These are phyloP conservation scores for Diaporthe helianthi DNA, from an alignment of 2,329 filamentous ascomycete genomes.

Conservation along the genomic window DNA sequence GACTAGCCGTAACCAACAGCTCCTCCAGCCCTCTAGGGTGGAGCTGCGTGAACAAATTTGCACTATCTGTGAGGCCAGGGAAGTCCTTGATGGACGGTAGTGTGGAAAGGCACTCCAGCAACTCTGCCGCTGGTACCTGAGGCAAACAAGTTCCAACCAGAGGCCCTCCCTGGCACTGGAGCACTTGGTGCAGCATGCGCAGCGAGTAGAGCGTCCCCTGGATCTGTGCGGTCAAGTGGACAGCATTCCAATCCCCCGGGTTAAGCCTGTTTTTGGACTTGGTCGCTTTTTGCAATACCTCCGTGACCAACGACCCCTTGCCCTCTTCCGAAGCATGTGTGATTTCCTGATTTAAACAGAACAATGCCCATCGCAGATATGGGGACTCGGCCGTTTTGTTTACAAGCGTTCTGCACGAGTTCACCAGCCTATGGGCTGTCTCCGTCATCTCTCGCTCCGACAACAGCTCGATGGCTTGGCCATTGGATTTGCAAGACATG, in stretches of 20 bases:
- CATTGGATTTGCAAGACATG: conserved; percentile 41
- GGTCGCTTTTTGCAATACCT: conserved; percentile 41
- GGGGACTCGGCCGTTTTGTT: neutral
- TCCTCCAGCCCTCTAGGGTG: neutral
- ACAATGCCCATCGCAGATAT: conserved; percentile 43
- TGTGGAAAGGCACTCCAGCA: conserved; percentile 23
- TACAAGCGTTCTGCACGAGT: neutral
- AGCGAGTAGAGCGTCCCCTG: conserved; percentile 69
- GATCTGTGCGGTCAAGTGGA: conserved; percentile 68
- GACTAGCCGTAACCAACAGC: neutral
- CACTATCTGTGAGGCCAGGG: conserved; percentile 13
- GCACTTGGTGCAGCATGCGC: conserved; percentile 60
- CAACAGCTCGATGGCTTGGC: conserved; percentile 43
- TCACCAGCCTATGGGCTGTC: conserved; percentile 39
- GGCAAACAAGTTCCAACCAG: neutral
- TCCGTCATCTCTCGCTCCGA: conserved; percentile 34
- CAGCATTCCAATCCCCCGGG: conserved; percentile 58
- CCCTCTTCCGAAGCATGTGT: conserved; percentile 42
- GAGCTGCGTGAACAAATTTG: conserved; percentile 8
- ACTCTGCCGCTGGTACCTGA: neutral
- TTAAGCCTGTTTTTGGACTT: conserved; percentile 42
- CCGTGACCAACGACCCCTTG: conserved; percentile 43
- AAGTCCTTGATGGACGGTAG: conserved; percentile 27
- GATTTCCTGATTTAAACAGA: conserved; percentile 48
- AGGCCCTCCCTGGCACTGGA: conserved; percentile 38